Conservation (phyloP, 1,284 basidiomycete genomes). For the Microbotryum violaceum region DNA sequence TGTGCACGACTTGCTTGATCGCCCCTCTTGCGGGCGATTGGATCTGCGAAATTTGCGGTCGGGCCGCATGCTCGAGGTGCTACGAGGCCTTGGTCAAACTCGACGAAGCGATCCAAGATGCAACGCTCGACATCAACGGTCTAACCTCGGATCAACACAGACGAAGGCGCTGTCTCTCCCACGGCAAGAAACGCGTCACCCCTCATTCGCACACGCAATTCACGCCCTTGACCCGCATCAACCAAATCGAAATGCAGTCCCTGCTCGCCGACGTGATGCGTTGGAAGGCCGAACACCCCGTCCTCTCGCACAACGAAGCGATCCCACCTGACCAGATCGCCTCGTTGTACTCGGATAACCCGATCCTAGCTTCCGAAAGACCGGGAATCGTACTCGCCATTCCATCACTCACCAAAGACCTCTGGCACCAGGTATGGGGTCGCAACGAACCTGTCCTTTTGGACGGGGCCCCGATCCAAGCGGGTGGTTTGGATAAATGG, state of each 20-base stretch:
- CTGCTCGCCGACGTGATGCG: neutral
- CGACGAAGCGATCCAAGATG: conserved; percentile 15
- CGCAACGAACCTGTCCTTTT: conserved; percentile 68
- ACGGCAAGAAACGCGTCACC: conserved; percentile 16
- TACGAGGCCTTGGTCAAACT: conserved; percentile 53
- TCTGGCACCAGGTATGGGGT: conserved; percentile 63
- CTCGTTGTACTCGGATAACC: conserved; percentile 1
- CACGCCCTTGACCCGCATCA: conserved; percentile 6
- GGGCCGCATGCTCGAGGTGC: conserved; percentile 80
- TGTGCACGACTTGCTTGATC: conserved; percentile 44
- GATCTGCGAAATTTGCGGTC: conserved; percentile 80
- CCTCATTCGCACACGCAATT: conserved; percentile 7
- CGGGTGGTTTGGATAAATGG: conserved; percentile 51
- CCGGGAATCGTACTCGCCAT: conserved; percentile 5
- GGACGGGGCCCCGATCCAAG: conserved; percentile 53
- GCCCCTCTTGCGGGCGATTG: conserved; percentile 81
- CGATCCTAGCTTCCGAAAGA: conserved; percentile 7
- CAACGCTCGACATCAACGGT: neutral
- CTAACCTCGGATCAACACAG: conserved; percentile 9
- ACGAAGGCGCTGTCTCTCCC: conserved; percentile 18
- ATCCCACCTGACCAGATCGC: conserved; percentile 5
- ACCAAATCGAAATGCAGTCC: conserved; percentile 5
- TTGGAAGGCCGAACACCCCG: conserved; percentile 8
- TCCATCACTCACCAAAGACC: conserved; percentile 28
- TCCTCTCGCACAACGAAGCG: conserved; percentile 1